Evolutionary conservation across 805 yeast species (phyloP), one percentile per base, ranked within the genome.

Genomic region (Nakazawaea populi): DNA sequence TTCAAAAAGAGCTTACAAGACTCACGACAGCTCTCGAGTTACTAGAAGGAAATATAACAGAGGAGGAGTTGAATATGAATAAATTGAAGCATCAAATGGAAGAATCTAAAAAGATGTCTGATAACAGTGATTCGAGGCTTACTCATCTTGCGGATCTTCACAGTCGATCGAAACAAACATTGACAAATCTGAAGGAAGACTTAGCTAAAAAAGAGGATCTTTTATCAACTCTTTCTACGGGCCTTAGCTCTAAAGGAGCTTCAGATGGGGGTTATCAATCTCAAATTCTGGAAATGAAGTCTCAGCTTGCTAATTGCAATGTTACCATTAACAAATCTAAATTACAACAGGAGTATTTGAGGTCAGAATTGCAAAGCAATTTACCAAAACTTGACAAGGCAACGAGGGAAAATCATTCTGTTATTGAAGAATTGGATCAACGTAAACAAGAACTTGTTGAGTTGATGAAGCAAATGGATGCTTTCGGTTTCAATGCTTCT

Each of bases 201-300:
- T 72, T 77, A 44, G 70, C 72, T 35, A 75, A 72, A 53, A 88
- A 87, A 57, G 92, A 88, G 58, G 97, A 91, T 54, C 72, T 91
- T 9, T 68, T 89, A 8, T 86, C 94, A 0, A 84, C 95, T 0
- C 72, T 91, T 40, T 82, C 90, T 0, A 89, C 96, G 0, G 97
- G 97, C 59, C 83, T 91, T n/a, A 87, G 96, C 0, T 80, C 95
- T 0, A 83, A 80, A 53, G 96, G 95, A 49, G 75, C 83, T 0
- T 71, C 83, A 0, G 85, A 83, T 58, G 83, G 87, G 35, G 97
- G 97, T 7, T 91, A 88, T 65, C 69, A 75, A 54, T 76, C 83
- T 2, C 96, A 89, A 58, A 67, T 90, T 41, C 79, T 79, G 52
- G 82, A 79, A 44, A 82, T 80, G 7, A 85, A 84, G 57, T 75